Evolutionary conservation across 2,329 filamentous ascomycete genomes (phyloP).

Genomic region (Pestalotiopsis sp.): DNA sequence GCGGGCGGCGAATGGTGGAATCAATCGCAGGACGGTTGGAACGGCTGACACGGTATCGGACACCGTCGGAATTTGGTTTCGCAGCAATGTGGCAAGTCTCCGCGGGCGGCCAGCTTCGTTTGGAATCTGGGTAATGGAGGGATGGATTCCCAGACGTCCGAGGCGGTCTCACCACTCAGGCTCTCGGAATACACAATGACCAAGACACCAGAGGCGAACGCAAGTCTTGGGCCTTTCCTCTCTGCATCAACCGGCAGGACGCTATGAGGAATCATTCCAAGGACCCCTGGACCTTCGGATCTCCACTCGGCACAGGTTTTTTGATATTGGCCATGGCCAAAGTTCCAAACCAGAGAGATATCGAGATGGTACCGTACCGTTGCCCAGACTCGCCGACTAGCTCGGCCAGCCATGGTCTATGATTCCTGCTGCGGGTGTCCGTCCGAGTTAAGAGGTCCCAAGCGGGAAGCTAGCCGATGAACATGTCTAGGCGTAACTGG

Average conservation of each 20-base stretch:
- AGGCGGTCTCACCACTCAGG: not conserved
- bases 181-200: not conserved
- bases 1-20: slow-evolving; percentile 1
- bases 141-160: not conserved
- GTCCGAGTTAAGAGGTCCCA: not conserved
- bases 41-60: not conserved
- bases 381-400: not conserved
- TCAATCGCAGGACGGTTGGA: not conserved
- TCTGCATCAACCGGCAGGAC: not conserved
- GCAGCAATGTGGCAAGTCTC: not conserved
- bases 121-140: not conserved
- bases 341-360: not conserved
- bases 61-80: not conserved
- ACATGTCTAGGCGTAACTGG: not conserved
- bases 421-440: not conserved
- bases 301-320: not conserved
- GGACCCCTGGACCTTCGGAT: not conserved
- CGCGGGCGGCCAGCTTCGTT: not conserved
- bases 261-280: slow-evolving; percentile 9
- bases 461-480: not conserved
- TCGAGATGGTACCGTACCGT: not conserved
- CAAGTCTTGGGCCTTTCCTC: not conserved
- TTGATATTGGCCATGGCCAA: not conserved
- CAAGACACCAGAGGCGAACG: not conserved
- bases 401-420: not conserved